Conservation (phyloP, 2,329 filamentous ascomycete genomes). For the Aspergillus quadricinctus region DNA sequence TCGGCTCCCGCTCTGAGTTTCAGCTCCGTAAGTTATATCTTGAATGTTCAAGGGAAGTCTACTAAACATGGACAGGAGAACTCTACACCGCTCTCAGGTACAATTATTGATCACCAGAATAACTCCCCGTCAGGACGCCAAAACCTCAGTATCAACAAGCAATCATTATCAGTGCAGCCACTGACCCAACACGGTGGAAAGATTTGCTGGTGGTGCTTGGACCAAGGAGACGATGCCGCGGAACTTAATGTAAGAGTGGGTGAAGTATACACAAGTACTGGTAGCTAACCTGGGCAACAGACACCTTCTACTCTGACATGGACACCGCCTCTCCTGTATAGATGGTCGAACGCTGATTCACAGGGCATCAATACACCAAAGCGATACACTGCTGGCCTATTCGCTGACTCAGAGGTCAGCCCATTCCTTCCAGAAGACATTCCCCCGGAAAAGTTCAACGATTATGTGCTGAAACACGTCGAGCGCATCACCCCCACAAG, state of each 20-base stretch:
- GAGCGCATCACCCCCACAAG: too few species aligned
- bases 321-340: slow-evolving; percentile 27
- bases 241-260: not conserved
- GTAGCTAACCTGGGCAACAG: not conserved
- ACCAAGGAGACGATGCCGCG: slow-evolving; percentile 6
- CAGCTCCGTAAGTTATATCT: not conserved
- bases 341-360: slow-evolving; percentile 29
- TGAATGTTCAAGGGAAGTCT: not conserved
- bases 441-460: slow-evolving; percentile 14
- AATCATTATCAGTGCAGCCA: not conserved
- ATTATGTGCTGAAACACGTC: slow-evolving; percentile 15
- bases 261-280: not conserved
- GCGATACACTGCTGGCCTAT: slow-evolving; percentile 25
- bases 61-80: not conserved
- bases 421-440: slow-evolving; percentile 13
- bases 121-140: not conserved
- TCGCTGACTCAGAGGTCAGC: slow-evolving; percentile 6
- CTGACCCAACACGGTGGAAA: slow-evolving; percentile 9
- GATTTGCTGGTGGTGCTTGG: slow-evolving; percentile 20
- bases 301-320: not conserved
- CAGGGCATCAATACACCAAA: slow-evolving; percentile 27
- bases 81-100: not conserved
- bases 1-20: too few species aligned
- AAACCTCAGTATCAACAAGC: not conserved
- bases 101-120: not conserved